Conservation (phyloP, 2,329 filamentous ascomycete species). For the Alternaria burnsii region DNA sequence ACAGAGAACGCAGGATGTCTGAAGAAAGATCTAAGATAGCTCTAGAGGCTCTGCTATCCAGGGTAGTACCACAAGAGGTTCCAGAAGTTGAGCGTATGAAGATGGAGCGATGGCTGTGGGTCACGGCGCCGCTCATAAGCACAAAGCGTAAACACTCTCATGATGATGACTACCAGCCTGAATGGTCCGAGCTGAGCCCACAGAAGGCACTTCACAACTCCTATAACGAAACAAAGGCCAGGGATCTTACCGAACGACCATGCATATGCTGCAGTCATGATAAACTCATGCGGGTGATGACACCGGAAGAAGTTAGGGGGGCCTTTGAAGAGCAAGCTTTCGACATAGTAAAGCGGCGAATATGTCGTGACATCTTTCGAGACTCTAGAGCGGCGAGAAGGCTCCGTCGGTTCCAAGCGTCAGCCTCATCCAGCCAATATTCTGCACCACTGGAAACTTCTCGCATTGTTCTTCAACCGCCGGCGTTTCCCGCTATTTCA, state of each 20-base stretch:
- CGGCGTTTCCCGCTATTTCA: not conserved
- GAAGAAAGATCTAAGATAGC: not conserved
- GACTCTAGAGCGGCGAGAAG: not conserved
- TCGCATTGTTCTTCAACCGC: not conserved
- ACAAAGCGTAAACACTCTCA: constrained; percentile 12
- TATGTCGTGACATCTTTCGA: constrained; percentile 8
- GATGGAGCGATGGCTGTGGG: not conserved
- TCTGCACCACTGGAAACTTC: not conserved
- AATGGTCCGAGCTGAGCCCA: not conserved
- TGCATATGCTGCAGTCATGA: not conserved
- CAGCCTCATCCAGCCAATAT: too few species aligned
- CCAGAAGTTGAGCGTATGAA: not conserved
- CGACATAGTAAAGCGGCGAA: not conserved
- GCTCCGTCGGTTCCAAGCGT: not conserved
- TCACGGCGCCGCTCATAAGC: not conserved
- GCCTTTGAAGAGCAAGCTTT: not conserved
- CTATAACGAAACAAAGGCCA: not conserved
- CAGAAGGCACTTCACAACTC: not conserved
- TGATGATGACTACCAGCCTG: not conserved
- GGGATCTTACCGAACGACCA: accelerated
- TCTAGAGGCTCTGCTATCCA: not conserved
- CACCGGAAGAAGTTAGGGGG: not conserved
- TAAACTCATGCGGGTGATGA: not conserved
- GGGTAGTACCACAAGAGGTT: not conserved
- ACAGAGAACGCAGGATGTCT: too few species aligned